A percentile compares a stretch with the other conserved stretches of the same genome.
phyloP scores from a whole-genome alignment of 1,284 basidiomycete genomes.

The Trametes polyzona region DNA sequence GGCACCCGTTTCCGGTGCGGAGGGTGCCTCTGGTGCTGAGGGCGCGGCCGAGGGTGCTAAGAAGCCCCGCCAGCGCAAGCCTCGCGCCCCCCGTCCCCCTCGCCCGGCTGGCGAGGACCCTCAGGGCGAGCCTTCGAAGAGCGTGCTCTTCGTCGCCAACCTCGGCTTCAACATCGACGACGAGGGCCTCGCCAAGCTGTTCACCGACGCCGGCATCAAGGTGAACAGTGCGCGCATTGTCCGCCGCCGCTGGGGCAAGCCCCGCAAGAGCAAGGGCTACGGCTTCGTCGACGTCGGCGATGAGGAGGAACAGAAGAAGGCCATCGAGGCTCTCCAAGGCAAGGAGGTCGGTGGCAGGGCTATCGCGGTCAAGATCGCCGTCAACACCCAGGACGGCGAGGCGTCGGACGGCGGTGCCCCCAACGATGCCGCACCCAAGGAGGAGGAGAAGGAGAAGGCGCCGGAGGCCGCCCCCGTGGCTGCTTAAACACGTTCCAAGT shows the following conservation, averaged over 20 bases:
- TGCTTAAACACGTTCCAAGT: conserved; percentile 12
- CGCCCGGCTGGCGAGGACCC: conserved; percentile 79
- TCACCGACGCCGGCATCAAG: conserved; percentile 80
- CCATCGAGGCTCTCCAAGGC: conserved; percentile 79
- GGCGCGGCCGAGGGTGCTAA: conserved; percentile 45
- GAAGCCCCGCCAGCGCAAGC: conserved; percentile 63
- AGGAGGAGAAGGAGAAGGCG: conserved; percentile 42
- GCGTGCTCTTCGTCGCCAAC: conserved; percentile 92
- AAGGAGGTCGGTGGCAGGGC: conserved; percentile 80
- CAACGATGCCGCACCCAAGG: conserved; percentile 46
- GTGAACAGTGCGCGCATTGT: conserved; percentile 88
- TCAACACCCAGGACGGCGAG: conserved; percentile 54
- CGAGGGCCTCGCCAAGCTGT: conserved; percentile 72
- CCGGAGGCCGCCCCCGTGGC: conserved; percentile 32
- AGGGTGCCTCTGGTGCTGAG: conserved; percentile 34
- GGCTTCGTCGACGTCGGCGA: conserved; percentile 91
- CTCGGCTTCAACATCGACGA: conserved; percentile 92
- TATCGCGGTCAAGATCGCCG: conserved; percentile 89
- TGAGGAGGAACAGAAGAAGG: conserved; percentile 85
- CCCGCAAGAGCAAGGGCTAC: conserved; percentile 89
- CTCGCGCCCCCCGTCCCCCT: conserved; percentile 56
- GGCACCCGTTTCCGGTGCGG: conserved; percentile 40
- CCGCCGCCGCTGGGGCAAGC: conserved; percentile 77
- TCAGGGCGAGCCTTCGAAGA: conserved; percentile 80
- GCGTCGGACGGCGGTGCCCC: conserved; percentile 38